Evolutionary conservation across 176 grass and related monocot genomes (phyloP), one percentile per base, ranked within the genome.

Genomic region (Oryza coarctata): DNA sequence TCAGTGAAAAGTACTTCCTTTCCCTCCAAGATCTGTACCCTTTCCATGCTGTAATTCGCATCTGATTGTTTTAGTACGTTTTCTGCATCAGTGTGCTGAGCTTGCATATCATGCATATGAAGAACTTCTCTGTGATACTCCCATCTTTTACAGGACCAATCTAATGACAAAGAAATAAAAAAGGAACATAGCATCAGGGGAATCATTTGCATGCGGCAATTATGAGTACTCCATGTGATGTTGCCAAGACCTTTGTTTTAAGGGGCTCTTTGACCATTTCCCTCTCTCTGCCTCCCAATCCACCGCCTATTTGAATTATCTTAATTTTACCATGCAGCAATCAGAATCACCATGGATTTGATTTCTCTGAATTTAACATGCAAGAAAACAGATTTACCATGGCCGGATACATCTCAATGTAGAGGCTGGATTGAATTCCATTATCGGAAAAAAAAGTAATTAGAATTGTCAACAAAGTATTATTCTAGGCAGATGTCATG

Each of bases 201-300:
- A 38, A 60, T 55, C 70, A 20, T 25, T 41, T 44, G 33, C 40
- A 44, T 68, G 70, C 22, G 14, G 11, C 15, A 44, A 13, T 36
- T 34, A 41, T 81, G 77, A 40, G 65, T 70, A 11, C 47, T 64
- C 61, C 82, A 77, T 57, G 78, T 82, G 83, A 73, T 34, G 32
- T 52, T 40, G 60, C 28, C 31, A 36, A 72, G 70, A 63, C 65
- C 41, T 77, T 47, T 74, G 65, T 69, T 78, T 9, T 13, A 43
- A 39, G 71, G 69, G 43, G 6, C 43, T 80, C 10, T 40, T 70
- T 74, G 32, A 41, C 28, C 77, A 34, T 72, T 64, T 73, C 38
- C 18, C 62, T n/a, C 38, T 11, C 18, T 23, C 55, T 41, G 39
- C 9, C 40, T 14, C 30, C 52, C 33, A 33, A 68, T 61, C 62